Percentiles rank a stretch among this genome's conserved stretches.
These are phyloP conservation scores for Bretschneidera sinensis DNA, from an alignment of 345 rosid genomes.

Conservation along the genomic window DNA sequence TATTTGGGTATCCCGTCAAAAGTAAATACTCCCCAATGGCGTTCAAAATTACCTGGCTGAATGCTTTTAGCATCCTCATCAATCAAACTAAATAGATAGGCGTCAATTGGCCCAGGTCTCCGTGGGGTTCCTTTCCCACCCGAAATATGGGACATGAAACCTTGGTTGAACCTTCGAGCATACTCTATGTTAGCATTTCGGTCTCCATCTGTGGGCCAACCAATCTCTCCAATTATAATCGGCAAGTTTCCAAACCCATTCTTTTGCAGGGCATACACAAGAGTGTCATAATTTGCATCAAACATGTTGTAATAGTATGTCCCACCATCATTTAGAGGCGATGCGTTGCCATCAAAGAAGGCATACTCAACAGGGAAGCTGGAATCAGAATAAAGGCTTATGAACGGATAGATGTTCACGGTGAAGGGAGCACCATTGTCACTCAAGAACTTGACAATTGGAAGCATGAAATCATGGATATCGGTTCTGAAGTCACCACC, in stretches of 20 bases:
- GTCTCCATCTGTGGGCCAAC: conserved; percentile 98
- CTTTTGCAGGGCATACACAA: conserved; percentile 73
- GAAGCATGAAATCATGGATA: conserved; percentile 69
- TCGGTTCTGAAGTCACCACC: conserved; percentile 87
- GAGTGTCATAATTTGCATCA: conserved; percentile 87
- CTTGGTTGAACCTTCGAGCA: conserved; percentile 87
- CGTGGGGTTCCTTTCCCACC: conserved; percentile 85
- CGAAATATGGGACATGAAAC: conserved; percentile 61
- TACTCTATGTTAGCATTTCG: conserved; percentile 57
- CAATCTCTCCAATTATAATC: conserved; percentile 77
- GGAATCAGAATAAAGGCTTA: conserved; percentile 71
- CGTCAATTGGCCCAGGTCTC: conserved; percentile 68
- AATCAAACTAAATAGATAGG: conserved; percentile 70
- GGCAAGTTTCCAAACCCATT: conserved; percentile 77
- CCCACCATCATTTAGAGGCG: conserved; percentile 71
- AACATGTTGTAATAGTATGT: conserved; percentile 64
- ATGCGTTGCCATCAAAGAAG: conserved; percentile 68
- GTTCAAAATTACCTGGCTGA: conserved; percentile 83
- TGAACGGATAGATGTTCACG: conserved; percentile 89
- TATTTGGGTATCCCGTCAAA: conserved; percentile 74
- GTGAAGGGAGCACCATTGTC: conserved; percentile 68
- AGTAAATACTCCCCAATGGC: conserved; percentile 83
- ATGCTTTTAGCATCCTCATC: conserved; percentile 88
- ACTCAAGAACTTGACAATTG: conserved; percentile 67
- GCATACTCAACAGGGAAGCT: conserved; percentile 86